A percentile compares a stretch with the other conserved stretches of the same genome.
Evolutionary conservation across 805 yeast genomes (phyloP).

Genomic region (Clavispora carvajalis): DNA sequence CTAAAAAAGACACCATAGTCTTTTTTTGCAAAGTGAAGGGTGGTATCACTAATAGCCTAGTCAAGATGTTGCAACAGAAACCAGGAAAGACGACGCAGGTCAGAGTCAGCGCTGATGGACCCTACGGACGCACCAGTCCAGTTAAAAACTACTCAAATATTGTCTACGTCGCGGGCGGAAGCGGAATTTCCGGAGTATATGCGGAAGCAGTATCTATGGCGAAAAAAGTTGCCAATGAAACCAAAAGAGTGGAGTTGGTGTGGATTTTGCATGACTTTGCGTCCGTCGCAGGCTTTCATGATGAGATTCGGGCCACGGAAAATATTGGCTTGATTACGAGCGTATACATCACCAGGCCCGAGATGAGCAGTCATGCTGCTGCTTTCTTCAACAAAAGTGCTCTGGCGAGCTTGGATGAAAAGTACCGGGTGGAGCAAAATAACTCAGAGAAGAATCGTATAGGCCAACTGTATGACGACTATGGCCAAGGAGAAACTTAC

Average conservation of each 20-base stretch:
- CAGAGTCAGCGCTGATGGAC: slow-evolving; percentile 54
- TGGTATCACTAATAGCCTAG: slow-evolving; percentile 33
- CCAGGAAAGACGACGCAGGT: slow-evolving; percentile 27
- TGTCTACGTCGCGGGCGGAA: slow-evolving; percentile 67
- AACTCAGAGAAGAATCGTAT: background rate
- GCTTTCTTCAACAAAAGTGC: background rate
- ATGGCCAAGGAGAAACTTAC: background rate
- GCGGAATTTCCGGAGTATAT: slow-evolving; percentile 63
- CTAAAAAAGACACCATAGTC: slow-evolving; percentile 18
- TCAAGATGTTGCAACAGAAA: slow-evolving; percentile 20
- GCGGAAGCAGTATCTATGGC: slow-evolving; percentile 35
- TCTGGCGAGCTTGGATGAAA: slow-evolving; percentile 1
- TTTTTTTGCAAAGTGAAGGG: slow-evolving; percentile 34
- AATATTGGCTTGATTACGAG: slow-evolving; percentile 9
- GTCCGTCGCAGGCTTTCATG: slow-evolving; percentile 12
- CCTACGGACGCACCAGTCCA: slow-evolving; percentile 56
- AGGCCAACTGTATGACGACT: background rate
- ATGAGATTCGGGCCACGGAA: slow-evolving; percentile 9
- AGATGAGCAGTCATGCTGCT: background rate
- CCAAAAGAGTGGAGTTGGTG: slow-evolving; percentile 7
- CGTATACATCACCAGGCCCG: slow-evolving; percentile 13
- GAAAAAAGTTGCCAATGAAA: slow-evolving; percentile 14
- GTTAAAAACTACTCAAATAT: slow-evolving; percentile 47
- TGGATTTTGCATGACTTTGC: slow-evolving; percentile 15
- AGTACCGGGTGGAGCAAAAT: background rate